Evolutionary conservation across 768 basidiomycete species (phyloP), one percentile per base, ranked within the genome.

Genomic region (Sporobolomyces roseus): DNA sequence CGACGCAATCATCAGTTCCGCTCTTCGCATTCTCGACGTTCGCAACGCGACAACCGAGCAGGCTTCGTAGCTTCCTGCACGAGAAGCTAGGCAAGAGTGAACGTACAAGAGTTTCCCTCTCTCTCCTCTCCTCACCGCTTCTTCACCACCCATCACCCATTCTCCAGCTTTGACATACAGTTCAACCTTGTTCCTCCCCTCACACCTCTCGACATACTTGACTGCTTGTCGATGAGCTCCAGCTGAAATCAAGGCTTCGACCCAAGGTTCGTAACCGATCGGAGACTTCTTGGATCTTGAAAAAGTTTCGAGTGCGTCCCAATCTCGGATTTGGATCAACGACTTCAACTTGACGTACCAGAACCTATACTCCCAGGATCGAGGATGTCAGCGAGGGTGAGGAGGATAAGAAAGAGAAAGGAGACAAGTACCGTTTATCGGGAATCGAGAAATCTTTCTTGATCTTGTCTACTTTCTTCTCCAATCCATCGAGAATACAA

Each of bases 211-310:
- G 27, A 98, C 89, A 76, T 88, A 98, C 6, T 80, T 65, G 1
- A 85, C 81, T 4, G 91, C 96, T 76, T 94, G 89, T 75, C 85
- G 89, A 32, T 78, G 75, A 77, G 88, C 86, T 0, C 90, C 90
- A 45, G 86, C 85, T 56, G 85, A 83, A 33, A 90, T 84, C 43
- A 96, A 83, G 72, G 90, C 86, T 43, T 82, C 85, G 30, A 93
- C 91, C 77, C 92, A 92, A 0, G 88, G 84, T 76, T 97, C 93
- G 76, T 94, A 98, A 1, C 96, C 94, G 65, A 98, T 97, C 6
- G 94, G 93, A 78, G 89, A 91, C 73, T 91, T 85, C 79, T 85
- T 93, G 41, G 88, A 88, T 74, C 87, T 88, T 2, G 92, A 85
- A 77, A 99, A 94, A 0, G 83, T 77, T 54, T 97, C 92, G 19